A percentile compares a stretch with the other conserved stretches of the same genome.
Evolutionary conservation across 208 protist species (phyloP).

Genomic region (Endotrypanum monterogeii): DNA sequence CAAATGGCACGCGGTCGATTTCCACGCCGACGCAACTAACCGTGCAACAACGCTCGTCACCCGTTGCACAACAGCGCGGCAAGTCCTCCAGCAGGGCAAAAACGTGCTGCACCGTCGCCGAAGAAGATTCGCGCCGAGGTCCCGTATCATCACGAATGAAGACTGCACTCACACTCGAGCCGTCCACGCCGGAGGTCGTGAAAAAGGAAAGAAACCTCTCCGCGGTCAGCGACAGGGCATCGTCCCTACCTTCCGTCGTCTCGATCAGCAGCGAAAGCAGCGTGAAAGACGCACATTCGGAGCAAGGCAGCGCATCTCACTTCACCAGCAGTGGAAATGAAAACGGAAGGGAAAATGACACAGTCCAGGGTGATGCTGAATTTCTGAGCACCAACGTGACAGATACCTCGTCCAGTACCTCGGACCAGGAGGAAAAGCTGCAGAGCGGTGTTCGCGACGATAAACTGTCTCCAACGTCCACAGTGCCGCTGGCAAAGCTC

Average conservation of each 20-base stretch:
- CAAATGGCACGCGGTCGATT: conserved; percentile 1
- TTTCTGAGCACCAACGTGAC: conserved; percentile 25
- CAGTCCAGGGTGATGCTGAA: conserved; percentile 9
- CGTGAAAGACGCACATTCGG: neutral
- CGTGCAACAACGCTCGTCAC: neutral
- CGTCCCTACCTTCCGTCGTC: neutral
- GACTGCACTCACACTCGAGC: neutral
- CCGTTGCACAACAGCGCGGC: neutral
- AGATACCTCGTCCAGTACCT: neutral
- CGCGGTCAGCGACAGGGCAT: neutral
- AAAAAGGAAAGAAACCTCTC: neutral
- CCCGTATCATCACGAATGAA: neutral
- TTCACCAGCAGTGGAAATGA: conserved; percentile 1
- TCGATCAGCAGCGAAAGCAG: neutral
- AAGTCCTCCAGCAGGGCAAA: neutral
- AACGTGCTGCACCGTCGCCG: neutral
- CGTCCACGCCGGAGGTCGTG: neutral
- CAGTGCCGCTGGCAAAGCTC: conserved; percentile 5
- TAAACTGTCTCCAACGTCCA: neutral
- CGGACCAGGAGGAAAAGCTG: neutral
- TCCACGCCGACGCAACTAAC: neutral
- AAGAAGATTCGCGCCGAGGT: neutral
- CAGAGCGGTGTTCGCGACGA: neutral
- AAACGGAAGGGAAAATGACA: neutral
- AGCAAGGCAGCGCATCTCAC: neutral